These are phyloP conservation scores for Agaricus blazei DNA, from an alignment of 768 basidiomycete genomes.

Conservation along the genomic window DNA sequence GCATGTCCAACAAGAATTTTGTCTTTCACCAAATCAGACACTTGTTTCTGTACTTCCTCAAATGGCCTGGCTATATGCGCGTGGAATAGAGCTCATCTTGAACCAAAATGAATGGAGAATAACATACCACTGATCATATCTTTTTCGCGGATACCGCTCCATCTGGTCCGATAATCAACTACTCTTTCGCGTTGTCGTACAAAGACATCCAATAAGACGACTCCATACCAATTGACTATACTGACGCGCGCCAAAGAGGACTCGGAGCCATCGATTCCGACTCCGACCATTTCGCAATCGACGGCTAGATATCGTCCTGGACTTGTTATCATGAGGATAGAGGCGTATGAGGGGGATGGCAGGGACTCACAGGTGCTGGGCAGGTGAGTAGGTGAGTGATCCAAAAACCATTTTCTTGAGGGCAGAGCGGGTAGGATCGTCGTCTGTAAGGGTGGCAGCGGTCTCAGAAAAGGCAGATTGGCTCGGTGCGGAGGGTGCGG, in stretches of 20 bases:
- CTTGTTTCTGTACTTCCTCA: conserved; percentile 70
- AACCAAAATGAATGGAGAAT: background rate
- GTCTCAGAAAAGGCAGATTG: background rate
- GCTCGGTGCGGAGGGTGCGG: background rate
- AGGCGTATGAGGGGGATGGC: background rate
- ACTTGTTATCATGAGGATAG: conserved; percentile 22
- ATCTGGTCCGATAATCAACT: conserved; percentile 89
- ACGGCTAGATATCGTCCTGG: conserved; percentile 76
- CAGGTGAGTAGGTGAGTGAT: conserved; percentile 30
- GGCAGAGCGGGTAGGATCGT: background rate
- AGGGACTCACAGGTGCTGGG: conserved; percentile 40
- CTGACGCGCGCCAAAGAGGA: conserved; percentile 87
- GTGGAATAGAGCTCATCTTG: background rate
- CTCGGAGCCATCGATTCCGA: conserved; percentile 79
- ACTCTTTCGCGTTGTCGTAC: conserved; percentile 85
- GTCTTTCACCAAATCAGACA: conserved; percentile 72
- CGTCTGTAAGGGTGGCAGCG: conserved; percentile 12
- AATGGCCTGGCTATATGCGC: conserved; percentile 62
- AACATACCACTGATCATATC: conserved; percentile 67
- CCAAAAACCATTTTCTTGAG: conserved; percentile 54
- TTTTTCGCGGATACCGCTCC: conserved; percentile 71
- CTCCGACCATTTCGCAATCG: conserved; percentile 98
- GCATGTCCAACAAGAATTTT: conserved; percentile 88
- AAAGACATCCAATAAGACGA: conserved; percentile 74
- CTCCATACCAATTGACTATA: conserved; percentile 85